phyloP scores from a whole-genome alignment of 1,139 yeast species.

The Barnettozyma hawaiiensis region DNA sequence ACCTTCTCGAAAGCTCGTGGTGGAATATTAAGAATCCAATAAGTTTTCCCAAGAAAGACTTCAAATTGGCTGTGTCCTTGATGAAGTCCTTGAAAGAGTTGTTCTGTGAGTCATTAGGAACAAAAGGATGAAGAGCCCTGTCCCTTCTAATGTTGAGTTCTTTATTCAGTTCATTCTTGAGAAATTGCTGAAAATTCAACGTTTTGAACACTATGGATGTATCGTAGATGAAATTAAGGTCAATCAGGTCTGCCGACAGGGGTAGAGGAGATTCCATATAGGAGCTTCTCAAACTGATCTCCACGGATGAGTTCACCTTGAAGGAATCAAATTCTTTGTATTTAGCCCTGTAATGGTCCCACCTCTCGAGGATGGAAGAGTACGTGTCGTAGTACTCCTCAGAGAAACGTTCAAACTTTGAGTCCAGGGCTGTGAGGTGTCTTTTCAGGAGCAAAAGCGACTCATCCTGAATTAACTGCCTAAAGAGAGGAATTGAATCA shows the following conservation, averaged over 20 bases:
- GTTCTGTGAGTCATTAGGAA: constrained; percentile 30
- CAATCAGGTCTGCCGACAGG: constrained; percentile 30
- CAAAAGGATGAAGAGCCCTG: constrained; percentile 62
- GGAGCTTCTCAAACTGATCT: constrained; percentile 62
- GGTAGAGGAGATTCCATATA: constrained; percentile 26
- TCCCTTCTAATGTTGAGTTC: constrained; percentile 74
- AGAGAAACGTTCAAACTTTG: constrained; percentile 58
- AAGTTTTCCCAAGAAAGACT: constrained; percentile 54
- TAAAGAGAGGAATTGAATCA: constrained; percentile 72
- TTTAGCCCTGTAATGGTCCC: constrained; percentile 43
- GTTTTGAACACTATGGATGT: constrained; percentile 78
- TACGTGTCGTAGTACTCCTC: constrained; percentile 51
- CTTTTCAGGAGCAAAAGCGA: constrained; percentile 67
- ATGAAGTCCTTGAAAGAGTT: constrained; percentile 25
- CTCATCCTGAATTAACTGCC: constrained; percentile 70
- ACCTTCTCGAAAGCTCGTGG: constrained; percentile 45
- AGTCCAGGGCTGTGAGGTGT: constrained; percentile 64
- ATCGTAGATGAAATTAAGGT: constrained; percentile 70
- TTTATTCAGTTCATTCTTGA: constrained; percentile 58
- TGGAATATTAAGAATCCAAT: constrained; percentile 72
- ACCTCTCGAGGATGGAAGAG: constrained; percentile 47
- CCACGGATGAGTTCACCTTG: constrained; percentile 83
- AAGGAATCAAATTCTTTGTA: constrained; percentile 48
- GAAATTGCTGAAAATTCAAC: constrained; percentile 55
- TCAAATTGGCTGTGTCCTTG: constrained; percentile 36